Evolutionary conservation across 768 basidiomycete genomes (phyloP).

Genomic region (Psilocybe cyanescens): DNA sequence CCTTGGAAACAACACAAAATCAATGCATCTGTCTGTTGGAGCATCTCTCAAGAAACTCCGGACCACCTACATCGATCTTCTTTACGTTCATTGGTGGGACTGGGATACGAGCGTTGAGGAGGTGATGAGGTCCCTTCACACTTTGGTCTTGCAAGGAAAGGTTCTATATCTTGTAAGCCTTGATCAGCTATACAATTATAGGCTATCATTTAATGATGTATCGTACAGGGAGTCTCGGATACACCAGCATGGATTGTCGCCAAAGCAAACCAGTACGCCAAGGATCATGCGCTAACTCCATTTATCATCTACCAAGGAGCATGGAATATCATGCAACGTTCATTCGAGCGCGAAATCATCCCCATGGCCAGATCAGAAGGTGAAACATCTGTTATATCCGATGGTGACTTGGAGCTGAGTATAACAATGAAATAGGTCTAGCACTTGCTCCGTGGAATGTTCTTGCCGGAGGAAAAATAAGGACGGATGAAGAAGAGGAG

Average conservation of each 20-base stretch:
- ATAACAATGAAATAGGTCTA: conserved; percentile 22
- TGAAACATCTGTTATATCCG: conserved; percentile 21
- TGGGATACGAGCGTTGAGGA: conserved; percentile 56
- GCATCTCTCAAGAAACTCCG: conserved; percentile 49
- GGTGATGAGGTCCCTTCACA: conserved; percentile 56
- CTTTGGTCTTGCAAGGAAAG: conserved; percentile 54
- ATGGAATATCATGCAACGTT: conserved; percentile 48
- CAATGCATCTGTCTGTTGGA: conserved; percentile 44
- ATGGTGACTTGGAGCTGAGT: not conserved
- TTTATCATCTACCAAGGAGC: conserved; percentile 59
- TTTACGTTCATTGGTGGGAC: conserved; percentile 56
- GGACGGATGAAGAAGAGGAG: conserved; percentile 52
- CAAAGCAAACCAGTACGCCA: conserved; percentile 53
- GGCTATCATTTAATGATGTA: not conserved
- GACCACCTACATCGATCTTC: conserved; percentile 46
- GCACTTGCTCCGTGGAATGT: conserved; percentile 39
- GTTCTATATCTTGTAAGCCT: conserved; percentile 45
- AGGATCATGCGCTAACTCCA: conserved; percentile 49
- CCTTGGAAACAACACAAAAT: conserved; percentile 51
- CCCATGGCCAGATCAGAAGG: conserved; percentile 47
- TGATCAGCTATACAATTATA: not conserved
- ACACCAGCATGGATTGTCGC: conserved; percentile 54
- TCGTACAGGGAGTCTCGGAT: conserved; percentile 40
- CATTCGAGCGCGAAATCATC: conserved; percentile 59
- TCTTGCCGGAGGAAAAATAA: conserved; percentile 46